Evolutionary conservation across 1,139 yeast species (phyloP).

Genomic region (Hyphopichia pseudoburtonii): DNA sequence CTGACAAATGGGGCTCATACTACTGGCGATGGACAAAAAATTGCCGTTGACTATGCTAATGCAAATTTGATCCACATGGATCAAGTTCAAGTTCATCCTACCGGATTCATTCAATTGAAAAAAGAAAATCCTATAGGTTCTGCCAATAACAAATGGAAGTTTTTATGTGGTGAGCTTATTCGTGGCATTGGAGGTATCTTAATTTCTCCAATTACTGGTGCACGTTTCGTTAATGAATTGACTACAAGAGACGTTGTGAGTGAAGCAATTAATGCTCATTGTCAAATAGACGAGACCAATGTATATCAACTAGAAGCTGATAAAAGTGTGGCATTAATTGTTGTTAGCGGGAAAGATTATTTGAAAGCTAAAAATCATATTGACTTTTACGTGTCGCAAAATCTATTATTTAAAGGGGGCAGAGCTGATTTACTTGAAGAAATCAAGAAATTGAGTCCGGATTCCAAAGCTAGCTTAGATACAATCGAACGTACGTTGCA

Average conservation of each 20-base stretch:
- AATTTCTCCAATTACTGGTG: slow-evolving; percentile 28
- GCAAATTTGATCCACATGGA: slow-evolving; percentile 38
- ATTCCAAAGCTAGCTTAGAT: slow-evolving; percentile 7
- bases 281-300: slow-evolving; percentile 15
- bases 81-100: slow-evolving; percentile 40
- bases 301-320: slow-evolving; percentile 9
- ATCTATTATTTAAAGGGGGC: slow-evolving; percentile 26
- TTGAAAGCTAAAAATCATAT: slow-evolving; percentile 27
- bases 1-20: slow-evolving; percentile 37
- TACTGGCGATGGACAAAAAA: slow-evolving; percentile 40
- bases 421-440: slow-evolving; percentile 18
- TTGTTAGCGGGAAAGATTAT: slow-evolving; percentile 26
- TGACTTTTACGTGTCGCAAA: slow-evolving; percentile 29
- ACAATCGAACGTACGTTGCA: slow-evolving; percentile 13
- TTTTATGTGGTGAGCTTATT: slow-evolving; percentile 38
- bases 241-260: slow-evolving; percentile 35
- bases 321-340: slow-evolving; percentile 23
- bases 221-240: slow-evolving; percentile 36
- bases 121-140: slow-evolving; percentile 8
- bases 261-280: slow-evolving; percentile 21
- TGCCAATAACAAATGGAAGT: slow-evolving; percentile 23
- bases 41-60: slow-evolving; percentile 29
- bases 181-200: slow-evolving; percentile 42
- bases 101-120: slow-evolving; percentile 32
- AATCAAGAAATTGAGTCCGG: slow-evolving; percentile 15